A percentile compares a stretch with the other conserved stretches of the same genome.
Conservation (phyloP, 2,329 filamentous ascomycete species). For the Colletotrichum limetticola region DNA sequence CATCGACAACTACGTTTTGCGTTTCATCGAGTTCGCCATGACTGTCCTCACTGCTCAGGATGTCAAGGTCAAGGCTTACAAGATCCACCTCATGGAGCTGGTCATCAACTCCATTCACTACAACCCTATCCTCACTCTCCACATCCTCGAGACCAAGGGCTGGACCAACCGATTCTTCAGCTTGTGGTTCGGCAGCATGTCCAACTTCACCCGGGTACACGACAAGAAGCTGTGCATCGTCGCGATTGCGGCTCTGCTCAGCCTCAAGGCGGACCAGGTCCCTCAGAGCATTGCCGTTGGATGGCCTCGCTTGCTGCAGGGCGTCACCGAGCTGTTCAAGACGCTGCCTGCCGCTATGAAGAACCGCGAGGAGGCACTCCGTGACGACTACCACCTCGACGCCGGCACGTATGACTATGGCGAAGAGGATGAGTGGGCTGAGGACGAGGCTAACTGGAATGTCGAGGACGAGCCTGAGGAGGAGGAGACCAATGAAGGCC, state of each 20-base stretch:
- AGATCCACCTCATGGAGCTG: slow-evolving; percentile 98
- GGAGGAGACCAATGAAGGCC: slow-evolving; percentile 73
- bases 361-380: slow-evolving; percentile 91
- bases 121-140: slow-evolving; percentile 86
- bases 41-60: slow-evolving; percentile 78
- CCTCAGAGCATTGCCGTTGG: slow-evolving; percentile 93
- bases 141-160: slow-evolving; percentile 87
- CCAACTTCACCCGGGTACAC: slow-evolving; percentile 91
- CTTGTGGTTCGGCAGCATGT: slow-evolving; percentile 96
- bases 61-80: slow-evolving; percentile 90
- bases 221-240: slow-evolving; percentile 99
- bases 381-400: slow-evolving; percentile 84
- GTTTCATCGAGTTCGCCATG: slow-evolving; percentile 93
- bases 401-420: slow-evolving; percentile 69
- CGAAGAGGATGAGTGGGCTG: slow-evolving; percentile 84
- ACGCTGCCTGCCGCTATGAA: slow-evolving; percentile 88
- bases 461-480: slow-evolving; percentile 76
- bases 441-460: slow-evolving; percentile 85
- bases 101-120: slow-evolving; percentile 99
- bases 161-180: slow-evolving; percentile 99
- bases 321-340: slow-evolving; percentile 91
- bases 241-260: slow-evolving; percentile 87
- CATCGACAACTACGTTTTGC: slow-evolving; percentile 87
- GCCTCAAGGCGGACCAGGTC: slow-evolving; percentile 81
- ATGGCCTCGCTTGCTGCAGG: slow-evolving; percentile 90